A percentile compares a stretch with the other conserved stretches of the same genome.
phyloP scores from a whole-genome alignment of 257 asterid genomes.

The Knoxia roxburghii region DNA sequence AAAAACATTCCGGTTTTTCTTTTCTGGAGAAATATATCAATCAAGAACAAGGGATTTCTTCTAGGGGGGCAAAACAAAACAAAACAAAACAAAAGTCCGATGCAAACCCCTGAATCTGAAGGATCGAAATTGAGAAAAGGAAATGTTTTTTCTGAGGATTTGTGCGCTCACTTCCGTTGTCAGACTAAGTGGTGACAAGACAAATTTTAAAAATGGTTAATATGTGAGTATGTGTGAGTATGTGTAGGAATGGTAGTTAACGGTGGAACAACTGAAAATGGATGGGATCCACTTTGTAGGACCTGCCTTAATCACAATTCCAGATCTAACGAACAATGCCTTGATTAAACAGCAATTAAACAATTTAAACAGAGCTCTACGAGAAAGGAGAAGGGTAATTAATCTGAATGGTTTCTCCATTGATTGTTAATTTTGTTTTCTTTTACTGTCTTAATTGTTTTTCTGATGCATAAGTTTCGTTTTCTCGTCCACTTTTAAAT shows the following conservation, averaged over 20 bases:
- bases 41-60: not conserved
- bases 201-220: constrained; percentile 3
- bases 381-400: not conserved
- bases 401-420: not conserved
- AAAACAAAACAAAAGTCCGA: not conserved
- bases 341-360: not conserved
- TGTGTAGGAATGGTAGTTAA: not conserved
- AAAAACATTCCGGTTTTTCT: not conserved
- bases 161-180: constrained; percentile 13
- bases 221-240: not conserved
- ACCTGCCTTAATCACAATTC: not conserved
- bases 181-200: constrained; percentile 12
- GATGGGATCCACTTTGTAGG: not conserved
- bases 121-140: constrained; percentile 19
- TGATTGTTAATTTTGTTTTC: not conserved
- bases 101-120: constrained; percentile 22
- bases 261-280: not conserved
- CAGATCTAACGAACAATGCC: not conserved
- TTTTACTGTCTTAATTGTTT: not conserved
- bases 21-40: too few species aligned
- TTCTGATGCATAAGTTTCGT: not conserved
- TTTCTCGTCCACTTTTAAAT: too few species aligned
- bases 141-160: constrained; percentile 4
- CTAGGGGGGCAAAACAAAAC: not conserved
- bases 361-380: not conserved